Evolutionary conservation across 2,329 filamentous ascomycete genomes (phyloP), one percentile per base, ranked within the genome.

Genomic region (Hortaea werneckii): DNA sequence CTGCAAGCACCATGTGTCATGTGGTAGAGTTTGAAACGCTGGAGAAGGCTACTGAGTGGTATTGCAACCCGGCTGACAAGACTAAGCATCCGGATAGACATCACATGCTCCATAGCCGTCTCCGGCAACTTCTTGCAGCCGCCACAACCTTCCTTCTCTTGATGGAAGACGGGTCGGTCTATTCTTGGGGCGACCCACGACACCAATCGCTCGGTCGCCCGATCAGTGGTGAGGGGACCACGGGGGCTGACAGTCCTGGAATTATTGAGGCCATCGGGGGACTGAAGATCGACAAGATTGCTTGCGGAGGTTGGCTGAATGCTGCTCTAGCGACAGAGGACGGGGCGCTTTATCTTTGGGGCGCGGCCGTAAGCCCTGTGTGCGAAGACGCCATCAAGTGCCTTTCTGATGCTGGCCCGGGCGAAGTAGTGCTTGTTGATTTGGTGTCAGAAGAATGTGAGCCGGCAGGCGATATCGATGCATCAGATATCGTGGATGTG

Each of bases 291-390:
- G 65, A 56, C 29, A 77, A 75, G 54, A 64, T 85, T 27, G 69
- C 63, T 6, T 58, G 60, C 6, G 74, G 74, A 2, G 79, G 80
- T 0, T 81, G 80, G 56, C 63, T 74, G 2, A 63, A 75, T 2
- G 77, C 75, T 3, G 79, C 79, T 0, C 54, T 84, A 38, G 82
- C 78, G 0, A n/a, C 9, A 35, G 64, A 69, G 8, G 76, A 74
- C 2, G 68, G 73, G 29, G 75, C 78, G 47, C 59, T 82, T 1
- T 85, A 84, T 55, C 58, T 76, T 26, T 85, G 80, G 80, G 80
- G 81, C 5, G 46, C 50, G 20, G 45, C 50, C n/a, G 42, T 28
- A 6, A 54, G 45, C 26, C 58, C 59, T 7, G 59, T 57, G 1
- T 44, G 41, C 6, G 50, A 59, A 11, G 37, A 50, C 6, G 37